Evolutionary conservation across 768 basidiomycete genomes (phyloP).

Genomic region (Leucocoprinus sp.): DNA sequence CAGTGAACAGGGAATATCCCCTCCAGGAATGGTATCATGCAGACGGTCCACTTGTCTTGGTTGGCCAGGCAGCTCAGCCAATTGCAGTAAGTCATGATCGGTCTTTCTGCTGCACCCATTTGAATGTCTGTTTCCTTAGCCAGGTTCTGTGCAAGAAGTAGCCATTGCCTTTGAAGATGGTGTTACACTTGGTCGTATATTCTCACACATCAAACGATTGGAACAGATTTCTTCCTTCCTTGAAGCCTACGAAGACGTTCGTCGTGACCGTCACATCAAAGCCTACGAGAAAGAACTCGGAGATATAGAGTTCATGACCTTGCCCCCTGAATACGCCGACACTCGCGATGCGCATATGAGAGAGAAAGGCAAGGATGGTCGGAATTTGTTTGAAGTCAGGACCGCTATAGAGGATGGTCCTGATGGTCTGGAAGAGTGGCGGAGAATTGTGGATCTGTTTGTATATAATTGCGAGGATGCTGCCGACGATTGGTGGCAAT

Average conservation of each 20-base stretch:
- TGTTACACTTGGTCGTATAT: conserved; percentile 50
- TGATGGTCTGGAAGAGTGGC: conserved; percentile 31
- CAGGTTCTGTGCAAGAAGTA: conserved; percentile 8
- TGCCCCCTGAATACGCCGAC: conserved; percentile 33
- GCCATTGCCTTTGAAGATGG: conserved; percentile 52
- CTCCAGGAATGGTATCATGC: conserved; percentile 9
- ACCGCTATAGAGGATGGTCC: conserved; percentile 5
- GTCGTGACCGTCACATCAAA: conserved; percentile 35
- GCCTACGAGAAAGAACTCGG: conserved; percentile 35
- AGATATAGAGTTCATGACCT: conserved; percentile 35
- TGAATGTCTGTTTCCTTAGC: not conserved
- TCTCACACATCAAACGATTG: conserved; percentile 39
- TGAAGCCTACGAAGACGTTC: conserved; percentile 47
- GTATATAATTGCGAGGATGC: conserved; percentile 50
- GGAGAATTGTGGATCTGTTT: conserved; percentile 38
- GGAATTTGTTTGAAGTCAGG: conserved; percentile 14
- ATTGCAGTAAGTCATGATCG: conserved; percentile 5
- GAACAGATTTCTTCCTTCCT: conserved; percentile 48
- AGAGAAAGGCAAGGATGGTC: conserved; percentile 21
- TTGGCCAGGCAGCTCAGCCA: conserved; percentile 10
- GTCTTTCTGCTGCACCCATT: not conserved
- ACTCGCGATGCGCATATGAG: conserved; percentile 34
- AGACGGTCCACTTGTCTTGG: conserved; percentile 5
- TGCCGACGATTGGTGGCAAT: conserved; percentile 54
- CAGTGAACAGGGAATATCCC: not conserved